Percentiles rank a stretch among this genome's conserved stretches.
phyloP scores from a whole-genome alignment of 2,329 filamentous ascomycete genomes.

The Trichoderma pleuroti region DNA sequence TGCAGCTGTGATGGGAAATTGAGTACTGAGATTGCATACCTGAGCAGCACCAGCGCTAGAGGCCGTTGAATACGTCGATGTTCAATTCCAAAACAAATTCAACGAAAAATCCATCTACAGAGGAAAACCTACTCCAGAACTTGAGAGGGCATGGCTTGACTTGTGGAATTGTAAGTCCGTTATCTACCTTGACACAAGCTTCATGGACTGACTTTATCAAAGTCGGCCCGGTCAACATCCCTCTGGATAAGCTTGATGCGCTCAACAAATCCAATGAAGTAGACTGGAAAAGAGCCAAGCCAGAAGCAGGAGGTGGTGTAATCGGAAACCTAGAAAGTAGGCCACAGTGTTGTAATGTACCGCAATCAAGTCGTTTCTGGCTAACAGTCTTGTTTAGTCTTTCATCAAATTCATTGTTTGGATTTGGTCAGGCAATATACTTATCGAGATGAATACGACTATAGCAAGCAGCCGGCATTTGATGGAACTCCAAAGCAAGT shows the following conservation, averaged over 20 bases:
- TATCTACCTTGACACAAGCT: background rate
- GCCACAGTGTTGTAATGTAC: background rate
- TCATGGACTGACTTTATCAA: background rate
- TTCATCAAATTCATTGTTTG: background rate
- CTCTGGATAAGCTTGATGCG: background rate
- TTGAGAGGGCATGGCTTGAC: background rate
- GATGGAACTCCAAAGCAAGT: background rate
- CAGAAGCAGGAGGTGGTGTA: background rate
- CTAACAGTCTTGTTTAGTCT: background rate
- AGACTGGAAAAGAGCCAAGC: background rate
- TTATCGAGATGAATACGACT: background rate
- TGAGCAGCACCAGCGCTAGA: background rate
- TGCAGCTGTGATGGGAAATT: background rate
- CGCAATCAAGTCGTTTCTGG: background rate
- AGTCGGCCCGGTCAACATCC: background rate
- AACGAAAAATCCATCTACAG: background rate
- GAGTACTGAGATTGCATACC: too few species aligned
- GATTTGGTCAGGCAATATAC: background rate
- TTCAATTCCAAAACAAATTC: background rate
- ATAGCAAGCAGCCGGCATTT: background rate
- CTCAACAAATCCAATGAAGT: background rate
- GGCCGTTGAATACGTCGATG: background rate
- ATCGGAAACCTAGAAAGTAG: background rate
- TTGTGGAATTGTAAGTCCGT: background rate
- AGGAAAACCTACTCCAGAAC: background rate